phyloP scores from a whole-genome alignment of 306 rosid genomes.

The Adenanthera pavonina region DNA sequence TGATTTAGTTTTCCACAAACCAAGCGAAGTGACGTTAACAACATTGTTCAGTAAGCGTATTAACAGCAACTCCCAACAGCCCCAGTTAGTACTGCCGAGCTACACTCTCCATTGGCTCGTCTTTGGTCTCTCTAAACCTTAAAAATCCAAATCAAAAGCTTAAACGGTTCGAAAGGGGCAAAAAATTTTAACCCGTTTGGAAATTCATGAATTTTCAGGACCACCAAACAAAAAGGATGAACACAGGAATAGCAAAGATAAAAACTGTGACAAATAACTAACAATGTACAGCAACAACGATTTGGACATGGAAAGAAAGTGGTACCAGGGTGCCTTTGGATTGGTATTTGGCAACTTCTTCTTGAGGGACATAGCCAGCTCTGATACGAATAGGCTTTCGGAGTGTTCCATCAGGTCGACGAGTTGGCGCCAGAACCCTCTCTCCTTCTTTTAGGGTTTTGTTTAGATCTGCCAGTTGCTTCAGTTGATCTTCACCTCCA shows the following conservation, averaged over 20 bases:
- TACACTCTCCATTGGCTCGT: not conserved
- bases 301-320: not conserved
- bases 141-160: not conserved
- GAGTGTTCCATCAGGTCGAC: conserved; percentile 92
- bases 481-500: conserved; percentile 43
- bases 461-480: conserved; percentile 46
- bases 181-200: not conserved
- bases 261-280: not conserved
- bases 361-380: conserved; percentile 83
- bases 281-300: not conserved
- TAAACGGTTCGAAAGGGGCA: too few relatives aligned
- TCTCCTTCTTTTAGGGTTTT: conserved; percentile 85
- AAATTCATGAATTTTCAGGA: conserved; percentile 5
- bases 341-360: conserved; percentile 86
- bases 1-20: not conserved
- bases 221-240: conserved; percentile 26
- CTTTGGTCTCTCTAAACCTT: not conserved
- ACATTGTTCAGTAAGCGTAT: not conserved
- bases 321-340: conserved; percentile 73
- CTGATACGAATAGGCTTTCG: conserved; percentile 83
- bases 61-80: not conserved
- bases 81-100: not conserved
- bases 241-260: not conserved
- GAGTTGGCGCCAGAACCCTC: conserved; percentile 75
- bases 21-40: not conserved